Conservation (phyloP, 2,329 filamentous ascomycete species). For the Ilyonectria robusta region DNA sequence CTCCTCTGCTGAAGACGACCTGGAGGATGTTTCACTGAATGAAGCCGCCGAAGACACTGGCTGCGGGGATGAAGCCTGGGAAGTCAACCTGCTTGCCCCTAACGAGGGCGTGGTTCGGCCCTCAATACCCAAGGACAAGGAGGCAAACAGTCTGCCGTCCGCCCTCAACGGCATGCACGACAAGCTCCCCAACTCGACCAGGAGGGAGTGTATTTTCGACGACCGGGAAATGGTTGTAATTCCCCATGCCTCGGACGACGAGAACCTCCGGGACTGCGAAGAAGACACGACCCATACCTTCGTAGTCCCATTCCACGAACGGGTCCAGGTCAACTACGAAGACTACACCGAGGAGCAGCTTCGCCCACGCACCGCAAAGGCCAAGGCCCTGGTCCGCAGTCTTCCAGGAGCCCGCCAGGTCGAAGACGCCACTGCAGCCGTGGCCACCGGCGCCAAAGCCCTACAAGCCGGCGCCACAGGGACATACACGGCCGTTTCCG, state of each 20-base stretch:
- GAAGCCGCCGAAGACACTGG: background rate
- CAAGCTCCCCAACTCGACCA: background rate
- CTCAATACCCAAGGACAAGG: too few relatives aligned
- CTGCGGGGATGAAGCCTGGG: background rate
- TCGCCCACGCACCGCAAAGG: background rate
- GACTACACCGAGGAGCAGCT: slow-evolving; percentile 1
- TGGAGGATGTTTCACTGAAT: background rate
- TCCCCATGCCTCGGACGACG: background rate
- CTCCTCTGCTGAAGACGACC: background rate
- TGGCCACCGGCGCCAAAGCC: background rate
- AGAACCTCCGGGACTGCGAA: background rate
- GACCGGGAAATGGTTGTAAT: background rate
- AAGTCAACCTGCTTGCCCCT: background rate
- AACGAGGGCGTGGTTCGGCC: background rate
- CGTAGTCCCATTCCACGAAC: background rate
- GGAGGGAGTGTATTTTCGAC: background rate
- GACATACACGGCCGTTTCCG: slow-evolving; percentile 27
- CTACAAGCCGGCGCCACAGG: slow-evolving; percentile 18
- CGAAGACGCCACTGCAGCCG: background rate
- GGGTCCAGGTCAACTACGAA: background rate
- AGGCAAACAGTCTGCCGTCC: background rate
- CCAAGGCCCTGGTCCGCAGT: background rate
- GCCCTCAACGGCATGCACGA: background rate
- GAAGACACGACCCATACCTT: background rate
- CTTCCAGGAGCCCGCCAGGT: background rate